Percentiles rank a stretch among this genome's conserved stretches.
Evolutionary conservation across 2,329 filamentous ascomycete species (phyloP).

Genomic region (Stagonosporopsis tanaceti): DNA sequence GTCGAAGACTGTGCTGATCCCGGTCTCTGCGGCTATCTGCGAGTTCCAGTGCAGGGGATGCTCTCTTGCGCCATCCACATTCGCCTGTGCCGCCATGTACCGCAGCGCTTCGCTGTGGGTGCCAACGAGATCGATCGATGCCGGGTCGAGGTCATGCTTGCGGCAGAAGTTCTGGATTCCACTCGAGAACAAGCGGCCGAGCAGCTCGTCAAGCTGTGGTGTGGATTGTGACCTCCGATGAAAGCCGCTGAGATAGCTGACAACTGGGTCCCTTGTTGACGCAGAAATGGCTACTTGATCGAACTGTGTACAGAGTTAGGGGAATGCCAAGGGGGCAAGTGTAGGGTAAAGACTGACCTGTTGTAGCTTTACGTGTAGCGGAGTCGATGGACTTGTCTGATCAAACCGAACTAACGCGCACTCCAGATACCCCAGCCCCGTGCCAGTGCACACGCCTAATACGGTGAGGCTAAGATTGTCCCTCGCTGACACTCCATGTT

Average conservation of each 20-base stretch:
- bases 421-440: slow-evolving; percentile 65
- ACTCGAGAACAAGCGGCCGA: slow-evolving; percentile 65
- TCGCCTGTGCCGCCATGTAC: not conserved
- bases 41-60: slow-evolving; percentile 56
- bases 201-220: slow-evolving; percentile 64
- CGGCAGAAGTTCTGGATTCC: slow-evolving; percentile 61
- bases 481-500: slow-evolving; percentile 5
- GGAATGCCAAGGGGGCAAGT: not conserved
- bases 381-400: slow-evolving; percentile 60
- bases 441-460: slow-evolving; percentile 63
- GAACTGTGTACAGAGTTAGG: slow-evolving; percentile 50
- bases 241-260: slow-evolving; percentile 65
- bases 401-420: slow-evolving; percentile 66
- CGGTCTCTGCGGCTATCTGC: slow-evolving; percentile 63
- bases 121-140: slow-evolving; percentile 62
- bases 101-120: slow-evolving; percentile 63
- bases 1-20: slow-evolving; percentile 66
- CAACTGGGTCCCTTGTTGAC: slow-evolving; percentile 63
- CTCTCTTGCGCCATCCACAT: slow-evolving; percentile 19
- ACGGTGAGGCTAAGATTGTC: slow-evolving; percentile 59
- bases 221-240: slow-evolving; percentile 62
- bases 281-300: slow-evolving; percentile 64
- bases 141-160: slow-evolving; percentile 53
- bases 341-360: slow-evolving; percentile 20
- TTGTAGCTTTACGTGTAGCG: slow-evolving; percentile 65